phyloP scores from a whole-genome alignment of 2,329 filamentous ascomycete genomes.

The Paramyrothecium roridum region DNA sequence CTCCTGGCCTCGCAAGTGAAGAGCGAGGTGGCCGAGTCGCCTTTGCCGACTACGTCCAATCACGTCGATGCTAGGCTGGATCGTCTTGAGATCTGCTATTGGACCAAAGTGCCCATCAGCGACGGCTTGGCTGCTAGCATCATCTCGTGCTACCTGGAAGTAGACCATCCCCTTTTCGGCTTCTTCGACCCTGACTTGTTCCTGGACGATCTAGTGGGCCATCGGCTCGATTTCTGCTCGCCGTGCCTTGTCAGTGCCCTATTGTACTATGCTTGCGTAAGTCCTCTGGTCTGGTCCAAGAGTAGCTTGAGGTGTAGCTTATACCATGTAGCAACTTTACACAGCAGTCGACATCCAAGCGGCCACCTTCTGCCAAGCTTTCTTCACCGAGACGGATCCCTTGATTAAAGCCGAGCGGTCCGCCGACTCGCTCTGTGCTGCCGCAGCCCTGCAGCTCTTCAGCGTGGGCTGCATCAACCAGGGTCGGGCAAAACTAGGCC shows the following conservation, averaged over 20 bases:
- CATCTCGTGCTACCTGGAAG: constrained; percentile 27
- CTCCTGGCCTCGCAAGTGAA: too few species aligned
- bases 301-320: background rate
- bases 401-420: constrained; percentile 13
- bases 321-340: constrained; percentile 1
- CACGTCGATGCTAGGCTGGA: constrained; percentile 13
- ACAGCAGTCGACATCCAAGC: background rate
- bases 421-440: constrained; percentile 8
- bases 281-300: background rate
- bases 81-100: constrained; percentile 20
- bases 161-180: constrained; percentile 30
- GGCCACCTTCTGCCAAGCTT: constrained; percentile 4
- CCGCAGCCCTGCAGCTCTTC: constrained; percentile 12
- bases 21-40: background rate
- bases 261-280: constrained; percentile 28
- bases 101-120: constrained; percentile 26
- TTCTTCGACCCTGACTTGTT: constrained; percentile 30
- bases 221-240: constrained; percentile 22
- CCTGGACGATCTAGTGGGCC: constrained; percentile 23
- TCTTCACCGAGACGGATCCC: constrained; percentile 6
- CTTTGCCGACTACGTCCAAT: background rate
- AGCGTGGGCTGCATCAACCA: constrained; percentile 1
- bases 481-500: background rate
- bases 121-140: constrained; percentile 23
- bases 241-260: constrained; percentile 27